Evolutionary conservation across 805 yeast genomes (phyloP).

Genomic region (Suhomyces sp.): DNA sequence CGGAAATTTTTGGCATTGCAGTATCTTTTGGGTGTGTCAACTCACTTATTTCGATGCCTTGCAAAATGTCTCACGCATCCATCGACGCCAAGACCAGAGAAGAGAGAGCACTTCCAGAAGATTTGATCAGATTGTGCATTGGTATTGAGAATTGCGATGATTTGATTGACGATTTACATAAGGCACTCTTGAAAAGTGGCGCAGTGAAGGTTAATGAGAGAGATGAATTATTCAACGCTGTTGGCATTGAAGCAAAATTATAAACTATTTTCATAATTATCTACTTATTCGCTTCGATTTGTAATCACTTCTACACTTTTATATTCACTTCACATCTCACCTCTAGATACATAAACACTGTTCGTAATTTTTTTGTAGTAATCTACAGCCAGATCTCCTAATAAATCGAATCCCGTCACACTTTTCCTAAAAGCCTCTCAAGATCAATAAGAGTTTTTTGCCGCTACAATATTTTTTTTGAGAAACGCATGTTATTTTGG

Average conservation of each 20-base stretch:
- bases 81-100: constrained; percentile 84
- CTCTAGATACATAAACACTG: not conserved
- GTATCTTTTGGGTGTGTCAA: constrained; percentile 95
- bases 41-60: constrained; percentile 89
- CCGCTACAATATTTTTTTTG: not conserved
- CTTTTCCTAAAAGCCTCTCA: not conserved
- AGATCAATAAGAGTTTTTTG: not conserved
- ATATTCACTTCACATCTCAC: not conserved
- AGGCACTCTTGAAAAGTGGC: constrained; percentile 67
- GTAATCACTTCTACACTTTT: not conserved
- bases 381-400: not conserved
- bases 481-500: not conserved
- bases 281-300: constrained; percentile 1
- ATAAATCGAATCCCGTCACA: not conserved
- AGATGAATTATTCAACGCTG: constrained; percentile 41
- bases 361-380: not conserved
- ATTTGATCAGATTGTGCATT: constrained; percentile 81
- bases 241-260: constrained; percentile 29
- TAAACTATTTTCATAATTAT: constrained; percentile 5
- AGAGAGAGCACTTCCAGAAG: constrained; percentile 90
- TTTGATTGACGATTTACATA: constrained; percentile 73
- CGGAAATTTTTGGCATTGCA: constrained; percentile 80
- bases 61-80: constrained; percentile 96
- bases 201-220: constrained; percentile 43
- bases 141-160: constrained; percentile 87